Evolutionary conservation across 179 eudicot genomes (phyloP).

Genomic region (Corrigiola litoralis): DNA sequence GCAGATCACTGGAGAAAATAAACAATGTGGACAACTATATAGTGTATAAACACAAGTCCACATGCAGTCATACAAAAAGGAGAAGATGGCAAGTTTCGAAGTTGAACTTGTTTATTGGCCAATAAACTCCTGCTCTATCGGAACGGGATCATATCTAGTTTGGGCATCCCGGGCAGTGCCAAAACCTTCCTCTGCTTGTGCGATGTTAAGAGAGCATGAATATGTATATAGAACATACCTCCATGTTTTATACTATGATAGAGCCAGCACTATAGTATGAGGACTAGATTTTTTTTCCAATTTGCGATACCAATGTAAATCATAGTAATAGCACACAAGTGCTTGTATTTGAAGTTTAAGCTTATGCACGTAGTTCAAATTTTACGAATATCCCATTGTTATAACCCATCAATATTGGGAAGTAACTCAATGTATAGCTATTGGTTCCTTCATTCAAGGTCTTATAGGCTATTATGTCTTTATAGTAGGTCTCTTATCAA

Average conservation of each 20-base stretch:
- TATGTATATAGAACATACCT: conserved; percentile 6
- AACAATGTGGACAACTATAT: background rate
- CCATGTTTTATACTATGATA: conserved; percentile 4
- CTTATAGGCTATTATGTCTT: no score
- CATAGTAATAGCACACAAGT: no score
- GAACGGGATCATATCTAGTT: background rate
- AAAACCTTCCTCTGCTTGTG: conserved; percentile 23
- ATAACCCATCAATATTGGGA: no score
- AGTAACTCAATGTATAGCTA: no score
- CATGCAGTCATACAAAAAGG: background rate
- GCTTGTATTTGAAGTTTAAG: no score
- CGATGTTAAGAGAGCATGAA: conserved; percentile 14
- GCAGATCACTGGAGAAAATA: conserved; percentile 20
- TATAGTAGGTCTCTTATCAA: no score
- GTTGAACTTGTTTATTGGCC: background rate
- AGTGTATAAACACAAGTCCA: background rate
- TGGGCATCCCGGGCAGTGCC: conserved; percentile 28
- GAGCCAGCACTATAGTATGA: no score
- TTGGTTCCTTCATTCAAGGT: no score
- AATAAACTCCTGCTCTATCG: background rate
- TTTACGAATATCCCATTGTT: no score
- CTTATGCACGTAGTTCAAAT: no score
- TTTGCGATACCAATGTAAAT: no score
- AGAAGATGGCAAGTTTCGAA: background rate
- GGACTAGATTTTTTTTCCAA: no score